Base-by-base conservation (phyloP, 1,284 basidiomycete genomes). In the Porodaedalea pini region DNA sequence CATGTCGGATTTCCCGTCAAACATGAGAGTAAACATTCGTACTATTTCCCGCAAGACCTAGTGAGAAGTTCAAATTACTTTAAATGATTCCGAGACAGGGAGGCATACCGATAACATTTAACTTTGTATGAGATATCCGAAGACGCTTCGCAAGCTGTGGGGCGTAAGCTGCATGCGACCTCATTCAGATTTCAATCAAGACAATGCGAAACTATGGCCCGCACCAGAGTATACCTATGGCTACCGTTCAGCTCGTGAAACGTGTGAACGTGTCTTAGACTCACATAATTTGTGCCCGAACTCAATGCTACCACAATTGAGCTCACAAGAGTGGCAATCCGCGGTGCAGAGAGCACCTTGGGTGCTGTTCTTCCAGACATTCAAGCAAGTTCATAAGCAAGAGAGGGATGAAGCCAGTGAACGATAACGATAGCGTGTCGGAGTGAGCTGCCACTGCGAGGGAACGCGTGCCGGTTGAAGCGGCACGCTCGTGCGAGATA, bases 81-180 rank as follows among this genome's bases (percentile, higher is more conserved):
- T 48, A 19, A 43, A 21, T 11, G 17, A 34, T 15, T 51, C 39
- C 27, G 21, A 50, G 15, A 41, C 2, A 21, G 5, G 13, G 21
- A 7, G 67, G 66, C 21, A 66, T 61, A 31, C 83, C 89, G 25
- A 92, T 78, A 41, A 91, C 70, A 64, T 92, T 93, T 44, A 90
- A 74, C 59, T 87, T 80, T 0, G 89, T 92, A 51, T 91, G 88
- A 0, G 82, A 79, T 17, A 92, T 78, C 44, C 78, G 73, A n/a
- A 93, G 77, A 37, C 82, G 79, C 13, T 81, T 71, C 1, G 85
- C 87, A 2, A 94, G 75, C 67, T 92, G 90, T 0, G 91, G 90
- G 0, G 86, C 84, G 67, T 92, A 94, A 1, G 88, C 91, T 87
- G 66, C 56, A 49, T 25, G 56, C 57, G 52, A 60, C 2, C n/a